Conservation (phyloP, 805 yeast genomes). For the Cephaloascus fragrans region DNA sequence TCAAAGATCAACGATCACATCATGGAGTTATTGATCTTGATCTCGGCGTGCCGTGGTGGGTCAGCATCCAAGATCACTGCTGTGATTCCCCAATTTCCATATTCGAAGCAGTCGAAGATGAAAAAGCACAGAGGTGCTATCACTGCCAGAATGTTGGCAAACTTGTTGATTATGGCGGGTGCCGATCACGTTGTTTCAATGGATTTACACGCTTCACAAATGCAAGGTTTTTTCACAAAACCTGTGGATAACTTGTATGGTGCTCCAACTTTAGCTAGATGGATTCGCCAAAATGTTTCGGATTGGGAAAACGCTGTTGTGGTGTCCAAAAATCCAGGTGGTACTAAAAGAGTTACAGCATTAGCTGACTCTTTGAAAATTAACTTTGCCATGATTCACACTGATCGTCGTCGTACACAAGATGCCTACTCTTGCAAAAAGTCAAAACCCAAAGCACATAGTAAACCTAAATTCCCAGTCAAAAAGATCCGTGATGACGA, state of each 20-base stretch:
- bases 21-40: conserved; percentile 89
- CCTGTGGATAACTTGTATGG: conserved; percentile 97
- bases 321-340: conserved; percentile 98
- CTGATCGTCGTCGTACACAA: conserved; percentile 87
- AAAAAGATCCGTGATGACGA: conserved; percentile 27
- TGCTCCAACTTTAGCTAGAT: conserved; percentile 90
- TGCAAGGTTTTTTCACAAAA: conserved; percentile 97
- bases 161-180: conserved; percentile 92
- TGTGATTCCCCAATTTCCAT: conserved; percentile 95
- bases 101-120: conserved; percentile 96
- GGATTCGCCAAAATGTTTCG: conserved; percentile 87
- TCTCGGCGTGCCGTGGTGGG: conserved; percentile 95
- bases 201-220: conserved; percentile 95
- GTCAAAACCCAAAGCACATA: conserved; percentile 2
- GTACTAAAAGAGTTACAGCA: conserved; percentile 95
- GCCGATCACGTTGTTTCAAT: conserved; percentile 97
- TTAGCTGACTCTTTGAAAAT: conserved; percentile 94
- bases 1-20: conserved; percentile 86
- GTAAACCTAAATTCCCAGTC: neutral
- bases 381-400: conserved; percentile 97
- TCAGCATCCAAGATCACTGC: conserved; percentile 97
- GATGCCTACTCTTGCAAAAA: conserved; percentile 35
- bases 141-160: conserved; percentile 97
- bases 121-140: conserved; percentile 98
- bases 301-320: conserved; percentile 87